Percentiles rank a stretch among this genome's conserved stretches.
Conservation (phyloP, 768 basidiomycete species). For the Mycena galopus region DNA sequence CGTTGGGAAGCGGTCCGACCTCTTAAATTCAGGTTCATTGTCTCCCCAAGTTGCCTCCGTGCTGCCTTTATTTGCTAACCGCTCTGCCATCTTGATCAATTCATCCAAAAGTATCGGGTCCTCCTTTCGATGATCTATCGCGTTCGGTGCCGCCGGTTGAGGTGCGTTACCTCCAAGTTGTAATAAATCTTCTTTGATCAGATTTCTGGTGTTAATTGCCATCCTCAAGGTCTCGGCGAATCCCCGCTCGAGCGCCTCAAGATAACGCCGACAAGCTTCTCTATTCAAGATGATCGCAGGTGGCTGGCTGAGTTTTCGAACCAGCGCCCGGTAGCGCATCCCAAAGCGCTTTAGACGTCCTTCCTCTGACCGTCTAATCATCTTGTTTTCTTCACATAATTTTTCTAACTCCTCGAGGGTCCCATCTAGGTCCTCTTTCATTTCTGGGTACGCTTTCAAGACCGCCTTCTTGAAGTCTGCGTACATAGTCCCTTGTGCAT, state of each 20-base stretch:
- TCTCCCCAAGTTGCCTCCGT: background rate
- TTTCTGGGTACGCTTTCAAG: slow-evolving; percentile 10
- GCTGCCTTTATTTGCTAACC: background rate
- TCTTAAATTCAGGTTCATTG: background rate
- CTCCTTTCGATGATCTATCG: slow-evolving; percentile 7
- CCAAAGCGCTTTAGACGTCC: slow-evolving; percentile 13
- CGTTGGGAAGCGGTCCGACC: slow-evolving; percentile 10
- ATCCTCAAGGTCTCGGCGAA: slow-evolving; percentile 19
- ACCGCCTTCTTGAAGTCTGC: slow-evolving; percentile 20
- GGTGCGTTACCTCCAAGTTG: background rate
- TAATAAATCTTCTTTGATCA: slow-evolving; percentile 11
- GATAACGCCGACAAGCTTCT: slow-evolving; percentile 18
- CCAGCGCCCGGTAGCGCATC: slow-evolving; percentile 5
- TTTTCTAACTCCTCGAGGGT: slow-evolving; percentile 7
- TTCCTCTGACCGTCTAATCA: slow-evolving; percentile 9
- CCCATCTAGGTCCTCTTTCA: slow-evolving; percentile 10
- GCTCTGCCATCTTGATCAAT: slow-evolving; percentile 17
- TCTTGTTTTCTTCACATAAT: slow-evolving; percentile 3
- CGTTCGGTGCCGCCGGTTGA: background rate
- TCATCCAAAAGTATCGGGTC: slow-evolving; percentile 20
- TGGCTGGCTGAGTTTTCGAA: background rate
- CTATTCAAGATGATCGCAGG: slow-evolving; percentile 23
- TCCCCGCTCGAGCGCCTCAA: slow-evolving; percentile 18
- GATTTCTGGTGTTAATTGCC: slow-evolving; percentile 15
- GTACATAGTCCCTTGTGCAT: background rate